A percentile compares a stretch with the other conserved stretches of the same genome.
Evolutionary conservation across 2,329 filamentous ascomycete genomes (phyloP).

Genomic region (Cytospora chrysosperma): DNA sequence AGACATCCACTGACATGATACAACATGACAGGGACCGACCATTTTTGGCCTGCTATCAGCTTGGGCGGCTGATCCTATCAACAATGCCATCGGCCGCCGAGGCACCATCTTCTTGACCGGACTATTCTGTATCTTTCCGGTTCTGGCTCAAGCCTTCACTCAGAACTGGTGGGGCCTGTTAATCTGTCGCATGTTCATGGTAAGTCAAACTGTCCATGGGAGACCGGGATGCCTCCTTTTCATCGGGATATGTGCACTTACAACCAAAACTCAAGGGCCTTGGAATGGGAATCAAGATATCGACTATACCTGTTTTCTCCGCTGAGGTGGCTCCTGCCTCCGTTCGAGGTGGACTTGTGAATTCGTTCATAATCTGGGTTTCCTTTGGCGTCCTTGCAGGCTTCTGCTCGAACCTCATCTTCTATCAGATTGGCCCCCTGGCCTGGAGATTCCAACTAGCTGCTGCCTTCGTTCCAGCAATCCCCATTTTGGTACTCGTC

Average conservation of each 20-base stretch:
- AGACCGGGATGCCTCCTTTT: too few species aligned
- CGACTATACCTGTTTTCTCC: constrained; percentile 11
- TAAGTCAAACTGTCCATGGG: not conserved
- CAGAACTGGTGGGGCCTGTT: constrained; percentile 53
- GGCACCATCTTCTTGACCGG: constrained; percentile 55
- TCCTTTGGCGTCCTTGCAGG: constrained; percentile 31
- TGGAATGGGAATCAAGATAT: constrained; percentile 11
- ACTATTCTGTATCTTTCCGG: constrained; percentile 54
- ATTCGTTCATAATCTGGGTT: constrained; percentile 34
- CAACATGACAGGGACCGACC: constrained; percentile 37
- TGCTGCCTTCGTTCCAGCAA: constrained; percentile 60
- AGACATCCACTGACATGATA: too few species aligned
- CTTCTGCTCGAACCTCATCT: constrained; percentile 58
- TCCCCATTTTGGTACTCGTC: constrained; percentile 49
- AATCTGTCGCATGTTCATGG: constrained; percentile 42
- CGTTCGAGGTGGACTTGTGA: constrained; percentile 16
- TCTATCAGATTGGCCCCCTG: constrained; percentile 49
- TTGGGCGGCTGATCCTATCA: constrained; percentile 63
- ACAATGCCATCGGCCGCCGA: constrained; percentile 42
- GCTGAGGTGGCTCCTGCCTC: constrained; percentile 11
- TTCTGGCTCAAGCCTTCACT: constrained; percentile 52
- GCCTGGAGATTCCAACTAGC: constrained; percentile 64
- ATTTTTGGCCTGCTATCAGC: constrained; percentile 48
- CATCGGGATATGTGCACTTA: not conserved
- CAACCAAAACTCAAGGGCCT: constrained; percentile 1